Base-by-base conservation (phyloP, 108 stramenopile genomes). In the Mediolabrus comicus region DNA sequence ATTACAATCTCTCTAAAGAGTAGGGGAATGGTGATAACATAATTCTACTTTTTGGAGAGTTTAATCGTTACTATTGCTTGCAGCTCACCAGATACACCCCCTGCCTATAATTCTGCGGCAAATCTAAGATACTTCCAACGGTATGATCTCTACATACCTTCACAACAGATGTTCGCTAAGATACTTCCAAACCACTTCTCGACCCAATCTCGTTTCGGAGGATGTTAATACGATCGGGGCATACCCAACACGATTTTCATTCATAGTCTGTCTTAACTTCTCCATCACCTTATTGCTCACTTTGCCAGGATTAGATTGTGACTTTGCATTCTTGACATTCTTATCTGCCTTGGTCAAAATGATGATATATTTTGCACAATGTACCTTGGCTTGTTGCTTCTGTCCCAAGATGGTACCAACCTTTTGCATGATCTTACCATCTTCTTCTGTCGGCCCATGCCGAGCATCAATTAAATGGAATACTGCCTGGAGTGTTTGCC, bases 271-370 rank as follows among this genome's bases (percentile, higher is more conserved):
- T 35, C 80, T 64, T 9, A 96, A 59, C 31, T 60, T 82, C 25
- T 86, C 79, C 80, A 86, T 67, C 12, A 91, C 84, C 28, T 76
- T 71, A 6, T 58, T 49, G 30, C 76, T 71, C 2, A 92, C 92
- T 70, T 88, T 92, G n/a, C 91, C 92, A 28, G 77, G 49, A 49
- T 89, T 84, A 9, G 83, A 85, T 34, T 80, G 76, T 1, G 72
- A 71, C 3, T 77, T 54, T 24, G 71, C 68, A 19, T 82, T 80
- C 72, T 92, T 91, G n/a, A 84, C 90, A 73, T 94, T 94, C 65
- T 97, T 97, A 69, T 97, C 96, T 7, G 89, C 90, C 71, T 98
- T 98, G 31, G 98, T 98, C 59, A 98, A 75, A 11, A 97, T 90
- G 4, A 98, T 74, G 1, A 97, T 86, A 64, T 97, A 97, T 5